Base-by-base conservation (phyloP, 2,329 filamentous ascomycete species). In the Coniochaeta hoffmannii region DNA sequence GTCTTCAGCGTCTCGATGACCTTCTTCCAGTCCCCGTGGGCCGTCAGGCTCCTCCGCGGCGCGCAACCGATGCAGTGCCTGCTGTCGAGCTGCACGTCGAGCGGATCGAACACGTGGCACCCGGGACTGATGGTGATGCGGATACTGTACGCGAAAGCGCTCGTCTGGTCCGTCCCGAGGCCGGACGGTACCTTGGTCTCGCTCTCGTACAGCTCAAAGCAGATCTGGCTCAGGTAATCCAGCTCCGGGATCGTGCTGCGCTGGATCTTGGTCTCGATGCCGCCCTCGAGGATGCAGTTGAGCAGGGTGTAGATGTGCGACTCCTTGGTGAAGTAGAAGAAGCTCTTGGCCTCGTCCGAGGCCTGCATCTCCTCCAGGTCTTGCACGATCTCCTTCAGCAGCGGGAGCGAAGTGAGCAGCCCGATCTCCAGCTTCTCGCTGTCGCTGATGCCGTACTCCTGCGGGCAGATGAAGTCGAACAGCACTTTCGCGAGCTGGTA, bases 261-360 rank as follows among this genome's bases (percentile, higher is more conserved):
- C 64, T 90, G 88, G 66, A 99, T 97, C 75, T 99, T 99, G 24
- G 93, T 97, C 67, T 95, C 89, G 61, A 99, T 89, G 30, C 94
- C 95, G 58, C 95, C 94, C 70, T 99, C 94, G 26, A 99, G 82
- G 63, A 99, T 97, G 69, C 93, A 97, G 71, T 99, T 99, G 57
- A 99, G 82, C 5, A 99, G 81, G 5, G 94, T 99, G 74, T 99
- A 99, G 60, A 99, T 97, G 69, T 99, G 94, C 0, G 90, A 96
- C 72, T 99, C 94, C 71, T 99, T 99, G 60, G 94, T 99, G 71
- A 99, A 99, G 75, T 99, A 99, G 73, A 97, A 90, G 76, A 97
- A 97, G 1, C 88, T 93, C 68, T 97, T 97, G 46, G 92, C 91
- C 62, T 95, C 89, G 54, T 93, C 87, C 0, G 90, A 95, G 3